Conservation (phyloP, 2,329 filamentous ascomycete species). For the Sclerotinia borealis region DNA sequence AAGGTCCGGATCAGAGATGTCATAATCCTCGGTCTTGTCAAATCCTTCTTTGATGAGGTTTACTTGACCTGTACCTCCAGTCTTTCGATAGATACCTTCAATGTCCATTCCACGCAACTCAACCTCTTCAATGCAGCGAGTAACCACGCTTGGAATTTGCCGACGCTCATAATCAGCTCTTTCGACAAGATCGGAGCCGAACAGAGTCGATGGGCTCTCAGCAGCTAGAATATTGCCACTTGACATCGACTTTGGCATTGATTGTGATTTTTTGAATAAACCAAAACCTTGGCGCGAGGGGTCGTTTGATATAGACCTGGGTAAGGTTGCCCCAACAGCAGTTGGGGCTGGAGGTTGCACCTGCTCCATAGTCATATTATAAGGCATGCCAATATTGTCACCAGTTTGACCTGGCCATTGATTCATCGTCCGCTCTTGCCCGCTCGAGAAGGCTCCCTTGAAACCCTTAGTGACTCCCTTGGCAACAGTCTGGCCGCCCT, state of each 20-base stretch:
- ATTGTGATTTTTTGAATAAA: slow-evolving; percentile 52
- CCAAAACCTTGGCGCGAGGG: slow-evolving; percentile 44
- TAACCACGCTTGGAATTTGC: slow-evolving; percentile 85
- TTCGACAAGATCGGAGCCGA: slow-evolving; percentile 82
- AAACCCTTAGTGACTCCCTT: slow-evolving; percentile 93
- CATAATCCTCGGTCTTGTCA: slow-evolving; percentile 76
- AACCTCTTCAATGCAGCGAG: slow-evolving; percentile 92
- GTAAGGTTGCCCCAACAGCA: slow-evolving; percentile 22
- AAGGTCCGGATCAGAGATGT: slow-evolving; percentile 87
- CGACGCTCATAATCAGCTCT: slow-evolving; percentile 83
- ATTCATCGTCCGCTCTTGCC: slow-evolving; percentile 46
- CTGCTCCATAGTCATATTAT: slow-evolving; percentile 59
- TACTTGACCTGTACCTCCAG: slow-evolving; percentile 84
- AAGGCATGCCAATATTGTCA: slow-evolving; percentile 64
- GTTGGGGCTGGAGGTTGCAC: slow-evolving; percentile 38
- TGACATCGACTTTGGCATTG: slow-evolving; percentile 46
- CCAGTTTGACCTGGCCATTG: slow-evolving; percentile 49
- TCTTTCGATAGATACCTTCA: slow-evolving; percentile 97
- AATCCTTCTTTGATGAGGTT: slow-evolving; percentile 89
- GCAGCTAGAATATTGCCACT: slow-evolving; percentile 35
- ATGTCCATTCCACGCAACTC: slow-evolving; percentile 94
- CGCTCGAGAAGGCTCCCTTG: slow-evolving; percentile 71
- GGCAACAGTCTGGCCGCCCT: slow-evolving; percentile 85
- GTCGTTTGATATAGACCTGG: slow-evolving; percentile 26
- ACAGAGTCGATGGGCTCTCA: slow-evolving; percentile 58